Base-by-base conservation (phyloP, 1,284 basidiomycete genomes). In the Trichosporon sp. region DNA sequence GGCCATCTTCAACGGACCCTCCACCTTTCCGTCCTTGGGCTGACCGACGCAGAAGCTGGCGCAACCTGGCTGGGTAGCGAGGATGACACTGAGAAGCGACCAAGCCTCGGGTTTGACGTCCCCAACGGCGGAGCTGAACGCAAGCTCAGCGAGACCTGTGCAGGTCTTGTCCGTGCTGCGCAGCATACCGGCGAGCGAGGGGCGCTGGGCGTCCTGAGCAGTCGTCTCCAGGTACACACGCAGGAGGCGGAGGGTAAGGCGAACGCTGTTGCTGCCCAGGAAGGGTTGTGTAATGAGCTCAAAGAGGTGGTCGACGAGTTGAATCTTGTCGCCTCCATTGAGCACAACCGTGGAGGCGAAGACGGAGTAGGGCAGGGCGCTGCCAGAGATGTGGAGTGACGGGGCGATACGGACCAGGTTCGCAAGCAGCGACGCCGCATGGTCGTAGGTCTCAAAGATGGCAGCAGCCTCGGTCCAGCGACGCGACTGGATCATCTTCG, bases 21-120 rank as follows among this genome's bases (percentile, higher is more conserved):
- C 31, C 18, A 68, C 34, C 6, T 92, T 81, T 1, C 87, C 71
- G 21, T 66, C 65, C 47, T 77, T 72, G 15, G 78, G 79, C 87
- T 87, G 1, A 89, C 94, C 0, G 88, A 89, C 65, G 93, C 96
- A 90, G 18, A 97, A 85, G 58, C 88, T 87, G 0, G 92, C 92
- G 5, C 97, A 86, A 0, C 94, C 93, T 1, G 95, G 93, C 77
- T 96, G 93, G 68, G 89, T 91, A 72, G 92, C 89, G 23, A 95
- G 89, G 2, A 93, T 90, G 13, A 92, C 86, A 0, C 91, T 86
- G 29, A 96, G 88, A 75, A 97, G 91, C 69, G 87, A 88, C 93
- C 95, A 97, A 1, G 92, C 88, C 0, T 90, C 87, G 56, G 88
- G 88, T 6, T 91, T 88, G 32, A 93, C 85, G 12, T 80, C 75